Percentiles rank a stretch among this genome's conserved stretches.
Conservation (phyloP, 345 rosid genomes). For the Zanthoxylum bungeanum region DNA sequence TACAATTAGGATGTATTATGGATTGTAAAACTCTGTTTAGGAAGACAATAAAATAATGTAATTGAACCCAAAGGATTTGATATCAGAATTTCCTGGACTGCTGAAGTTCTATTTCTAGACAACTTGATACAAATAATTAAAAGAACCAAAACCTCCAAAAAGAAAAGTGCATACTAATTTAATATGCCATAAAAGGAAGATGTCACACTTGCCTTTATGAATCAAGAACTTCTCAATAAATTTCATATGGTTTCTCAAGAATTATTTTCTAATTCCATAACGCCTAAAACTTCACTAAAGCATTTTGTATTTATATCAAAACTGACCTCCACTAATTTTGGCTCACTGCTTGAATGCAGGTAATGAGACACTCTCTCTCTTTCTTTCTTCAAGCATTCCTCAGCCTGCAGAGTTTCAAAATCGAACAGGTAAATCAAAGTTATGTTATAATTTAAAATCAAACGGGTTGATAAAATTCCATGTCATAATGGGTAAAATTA, state of each 20-base stretch:
- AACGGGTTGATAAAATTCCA: neutral
- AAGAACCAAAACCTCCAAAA: neutral
- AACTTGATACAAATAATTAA: neutral
- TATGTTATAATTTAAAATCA: neutral
- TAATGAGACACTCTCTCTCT: conserved; percentile 87
- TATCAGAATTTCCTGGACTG: neutral
- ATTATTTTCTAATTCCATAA: neutral
- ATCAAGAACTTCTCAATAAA: neutral
- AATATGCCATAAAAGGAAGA: neutral
- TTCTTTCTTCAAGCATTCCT: conserved; percentile 91
- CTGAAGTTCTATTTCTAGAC: neutral
- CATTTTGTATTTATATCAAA: conserved; percentile 2
- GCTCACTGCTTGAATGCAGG: conserved; percentile 83
- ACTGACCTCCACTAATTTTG: conserved; percentile 89
- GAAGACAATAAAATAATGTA: neutral
- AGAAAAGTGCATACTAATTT: neutral
- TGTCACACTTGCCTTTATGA: neutral
- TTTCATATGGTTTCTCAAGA: neutral
- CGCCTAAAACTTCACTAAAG: neutral
- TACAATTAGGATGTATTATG: neutral
- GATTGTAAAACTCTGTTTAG: neutral
- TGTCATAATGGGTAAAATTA: neutral
- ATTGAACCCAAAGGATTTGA: neutral
- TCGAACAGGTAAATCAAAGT: neutral
- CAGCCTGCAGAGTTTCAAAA: conserved; percentile 47